These are phyloP conservation scores for Rubroboletus pulcherrimus DNA, from an alignment of 768 basidiomycete species.

Conservation along the genomic window DNA sequence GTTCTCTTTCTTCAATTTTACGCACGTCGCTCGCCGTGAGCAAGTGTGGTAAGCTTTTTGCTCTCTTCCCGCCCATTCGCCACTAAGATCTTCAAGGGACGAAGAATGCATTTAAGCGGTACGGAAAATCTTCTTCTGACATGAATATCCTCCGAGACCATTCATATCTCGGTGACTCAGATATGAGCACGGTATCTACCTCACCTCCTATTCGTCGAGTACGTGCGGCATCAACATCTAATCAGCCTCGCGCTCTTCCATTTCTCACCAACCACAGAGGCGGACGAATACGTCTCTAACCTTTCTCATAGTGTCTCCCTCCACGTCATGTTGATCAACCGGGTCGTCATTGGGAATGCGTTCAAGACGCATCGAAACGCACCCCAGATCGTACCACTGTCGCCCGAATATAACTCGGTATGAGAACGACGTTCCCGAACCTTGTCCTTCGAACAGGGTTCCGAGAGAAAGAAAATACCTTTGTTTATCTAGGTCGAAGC, in stretches of 20 bases:
- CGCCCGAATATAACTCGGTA: conserved; percentile 8
- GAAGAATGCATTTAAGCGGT: conserved; percentile 18
- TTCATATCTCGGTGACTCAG: neutral
- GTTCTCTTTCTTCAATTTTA: conserved; percentile 13
- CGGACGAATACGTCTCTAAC: conserved; percentile 17
- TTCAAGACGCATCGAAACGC: conserved; percentile 9
- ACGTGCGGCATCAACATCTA: neutral
- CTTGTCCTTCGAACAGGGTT: neutral
- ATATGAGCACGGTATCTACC: conserved; percentile 14
- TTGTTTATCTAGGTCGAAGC: conserved; percentile 9
- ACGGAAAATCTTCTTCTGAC: neutral
- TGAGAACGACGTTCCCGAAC: neutral
- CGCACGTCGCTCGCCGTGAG: conserved; percentile 13
- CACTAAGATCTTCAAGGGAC: conserved; percentile 7
- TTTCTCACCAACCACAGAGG: conserved; percentile 10
- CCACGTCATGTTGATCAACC: conserved; percentile 12
- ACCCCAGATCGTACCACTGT: conserved; percentile 9
- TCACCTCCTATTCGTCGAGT: conserved; percentile 15
- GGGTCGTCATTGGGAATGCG: conserved; percentile 6
- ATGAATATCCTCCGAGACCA: neutral
- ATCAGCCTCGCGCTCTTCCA: neutral
- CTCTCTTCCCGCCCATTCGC: neutral
- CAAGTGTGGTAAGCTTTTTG: conserved; percentile 5
- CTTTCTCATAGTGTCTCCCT: conserved; percentile 7
- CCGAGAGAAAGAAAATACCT: too few species aligned